phyloP scores from a whole-genome alignment of 352 stramenopile species.

The Phytophthora pluvialis region DNA sequence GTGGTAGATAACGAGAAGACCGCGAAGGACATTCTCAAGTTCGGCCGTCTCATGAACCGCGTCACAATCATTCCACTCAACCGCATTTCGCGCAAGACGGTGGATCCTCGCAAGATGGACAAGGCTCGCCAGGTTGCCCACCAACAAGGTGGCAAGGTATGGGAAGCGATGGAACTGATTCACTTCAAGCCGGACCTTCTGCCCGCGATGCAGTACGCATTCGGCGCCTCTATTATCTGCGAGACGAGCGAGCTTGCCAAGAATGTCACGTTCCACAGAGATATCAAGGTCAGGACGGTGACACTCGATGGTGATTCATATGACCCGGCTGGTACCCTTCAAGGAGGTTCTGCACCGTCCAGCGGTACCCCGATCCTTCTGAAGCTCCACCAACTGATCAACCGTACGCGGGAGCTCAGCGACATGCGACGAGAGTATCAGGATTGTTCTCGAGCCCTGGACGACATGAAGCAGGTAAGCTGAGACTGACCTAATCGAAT shows the following conservation, averaged over 20 bases:
- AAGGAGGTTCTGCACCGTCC: slow-evolving; percentile 87
- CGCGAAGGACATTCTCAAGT: slow-evolving; percentile 97
- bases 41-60: slow-evolving; percentile 94
- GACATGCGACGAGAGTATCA: slow-evolving; percentile 77
- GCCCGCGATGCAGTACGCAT: slow-evolving; percentile 98
- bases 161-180: slow-evolving; percentile 96
- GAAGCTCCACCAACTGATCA: slow-evolving; percentile 84
- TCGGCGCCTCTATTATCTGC: slow-evolving; percentile 98
- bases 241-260: slow-evolving; percentile 93
- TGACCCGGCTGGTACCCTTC: slow-evolving; percentile 97
- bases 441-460: slow-evolving; percentile 58
- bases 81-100: slow-evolving; percentile 91
- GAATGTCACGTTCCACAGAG: slow-evolving; percentile 85
- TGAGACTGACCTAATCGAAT: not conserved
- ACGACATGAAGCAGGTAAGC: slow-evolving; percentile 74
- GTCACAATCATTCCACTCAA: slow-evolving; percentile 99
- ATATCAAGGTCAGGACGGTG: slow-evolving; percentile 96
- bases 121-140: slow-evolving; percentile 87
- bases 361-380: slow-evolving; percentile 78
- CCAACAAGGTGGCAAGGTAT: slow-evolving; percentile 90
- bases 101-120: slow-evolving; percentile 79
- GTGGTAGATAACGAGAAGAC: slow-evolving; percentile 99
- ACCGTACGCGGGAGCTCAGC: slow-evolving; percentile 65
- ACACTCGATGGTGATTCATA: slow-evolving; percentile 99
- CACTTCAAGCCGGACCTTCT: slow-evolving; percentile 96